Evolutionary conservation across 2,329 filamentous ascomycete species (phyloP).

Genomic region (Lecanicillium sp.): DNA sequence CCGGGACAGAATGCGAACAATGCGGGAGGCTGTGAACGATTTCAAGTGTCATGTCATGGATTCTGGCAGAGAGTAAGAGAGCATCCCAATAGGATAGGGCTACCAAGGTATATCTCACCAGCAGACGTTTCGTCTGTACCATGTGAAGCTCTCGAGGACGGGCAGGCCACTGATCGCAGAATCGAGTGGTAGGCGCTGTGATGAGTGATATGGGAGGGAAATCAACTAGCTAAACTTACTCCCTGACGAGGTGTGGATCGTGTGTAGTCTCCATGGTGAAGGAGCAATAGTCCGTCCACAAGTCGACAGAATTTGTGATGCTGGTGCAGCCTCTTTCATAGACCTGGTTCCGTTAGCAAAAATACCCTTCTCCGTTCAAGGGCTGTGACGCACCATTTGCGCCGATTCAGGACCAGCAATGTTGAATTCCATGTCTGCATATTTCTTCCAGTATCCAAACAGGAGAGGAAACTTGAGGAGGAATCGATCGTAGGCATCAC

Average conservation of each 20-base stretch:
- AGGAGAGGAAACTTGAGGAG: constrained; percentile 90
- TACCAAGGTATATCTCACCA: constrained; percentile 66
- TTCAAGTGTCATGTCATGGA: constrained; percentile 40
- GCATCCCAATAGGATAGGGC: constrained; percentile 47
- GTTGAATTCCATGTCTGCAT: constrained; percentile 94
- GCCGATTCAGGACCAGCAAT: constrained; percentile 95
- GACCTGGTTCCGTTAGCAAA: constrained; percentile 50
- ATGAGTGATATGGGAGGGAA: constrained; percentile 53
- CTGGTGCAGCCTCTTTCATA: constrained; percentile 93
- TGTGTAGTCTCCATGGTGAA: constrained; percentile 98
- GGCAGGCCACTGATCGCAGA: constrained; percentile 21
- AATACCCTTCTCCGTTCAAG: too few relatives aligned
- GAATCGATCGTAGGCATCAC: constrained; percentile 85
- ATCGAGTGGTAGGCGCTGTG: constrained; percentile 30
- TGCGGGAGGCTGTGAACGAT: constrained; percentile 28
- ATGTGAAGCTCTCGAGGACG: constrained; percentile 25
- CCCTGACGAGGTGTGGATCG: constrained; percentile 90
- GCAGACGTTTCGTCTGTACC: constrained; percentile 31
- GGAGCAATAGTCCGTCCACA: constrained; percentile 95
- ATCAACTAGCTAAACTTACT: constrained; percentile 78
- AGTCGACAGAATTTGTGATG: constrained; percentile 86
- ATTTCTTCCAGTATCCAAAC: constrained; percentile 99
- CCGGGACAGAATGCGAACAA: constrained; percentile 8
- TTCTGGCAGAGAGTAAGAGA: constrained; percentile 60
- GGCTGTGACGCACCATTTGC: constrained; percentile 70